Conservation (phyloP, 1,139 yeast species). For the Hansenula sp. region DNA sequence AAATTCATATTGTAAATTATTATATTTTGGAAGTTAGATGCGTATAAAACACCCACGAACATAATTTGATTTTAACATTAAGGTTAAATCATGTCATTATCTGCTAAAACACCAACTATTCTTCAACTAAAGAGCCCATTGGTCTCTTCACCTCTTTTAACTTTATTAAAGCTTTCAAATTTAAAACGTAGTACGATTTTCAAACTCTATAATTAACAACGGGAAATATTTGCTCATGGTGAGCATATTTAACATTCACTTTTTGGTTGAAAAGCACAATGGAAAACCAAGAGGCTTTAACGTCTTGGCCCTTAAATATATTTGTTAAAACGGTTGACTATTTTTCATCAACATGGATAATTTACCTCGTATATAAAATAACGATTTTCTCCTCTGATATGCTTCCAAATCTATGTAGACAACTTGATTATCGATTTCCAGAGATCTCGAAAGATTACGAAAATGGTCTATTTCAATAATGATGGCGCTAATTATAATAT, state of each 20-base stretch:
- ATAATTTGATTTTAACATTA: background rate
- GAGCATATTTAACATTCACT: background rate
- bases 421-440: no score
- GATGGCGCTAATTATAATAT: slow-evolving; percentile 14
- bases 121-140: background rate
- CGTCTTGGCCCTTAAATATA: no score
- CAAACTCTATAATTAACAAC: background rate
- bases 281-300: no score
- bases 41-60: no score
- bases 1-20: background rate
- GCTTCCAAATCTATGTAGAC: no score
- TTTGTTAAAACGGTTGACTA: no score
- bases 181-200: background rate
- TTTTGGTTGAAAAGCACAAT: background rate
- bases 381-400: no score
- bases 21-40: no score
- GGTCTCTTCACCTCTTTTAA: no score
- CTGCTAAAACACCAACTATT: background rate
- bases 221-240: background rate
- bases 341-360: no score
- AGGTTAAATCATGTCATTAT: background rate
- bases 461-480: slow-evolving; percentile 7
- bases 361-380: no score
- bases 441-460: background rate
- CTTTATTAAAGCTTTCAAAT: background rate